Conservation (phyloP, 2,329 filamentous ascomycete genomes). For the Coleophoma crateriformis region DNA sequence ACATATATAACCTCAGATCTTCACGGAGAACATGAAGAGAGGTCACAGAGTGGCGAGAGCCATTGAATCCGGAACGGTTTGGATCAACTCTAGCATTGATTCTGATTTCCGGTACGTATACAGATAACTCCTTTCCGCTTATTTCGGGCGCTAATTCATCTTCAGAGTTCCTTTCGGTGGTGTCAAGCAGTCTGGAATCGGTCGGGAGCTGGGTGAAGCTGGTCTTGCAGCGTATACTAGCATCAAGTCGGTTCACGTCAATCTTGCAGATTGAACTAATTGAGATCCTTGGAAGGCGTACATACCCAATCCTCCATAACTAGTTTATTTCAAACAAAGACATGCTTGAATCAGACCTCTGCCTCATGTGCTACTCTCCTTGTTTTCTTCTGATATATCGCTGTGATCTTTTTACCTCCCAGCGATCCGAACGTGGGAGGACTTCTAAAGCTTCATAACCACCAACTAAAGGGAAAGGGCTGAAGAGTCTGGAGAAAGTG, state of each 20-base stretch:
- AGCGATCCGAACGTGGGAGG: too few species aligned
- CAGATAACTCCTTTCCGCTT: constrained; percentile 25
- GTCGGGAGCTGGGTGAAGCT: constrained; percentile 64
- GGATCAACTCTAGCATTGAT: constrained; percentile 44
- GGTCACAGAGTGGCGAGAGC: constrained; percentile 57
- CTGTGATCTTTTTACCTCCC: too few species aligned
- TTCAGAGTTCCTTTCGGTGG: constrained; percentile 59
- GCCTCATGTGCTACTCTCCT: too few species aligned
- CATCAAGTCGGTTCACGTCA: constrained; percentile 56
- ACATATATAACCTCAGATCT: constrained; percentile 31
- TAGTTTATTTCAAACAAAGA: too few species aligned
- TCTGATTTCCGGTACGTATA: constrained; percentile 39
- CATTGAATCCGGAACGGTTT: constrained; percentile 45
- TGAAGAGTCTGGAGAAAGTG: too few species aligned
- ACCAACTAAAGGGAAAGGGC: too few species aligned
- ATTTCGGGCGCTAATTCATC: background rate
- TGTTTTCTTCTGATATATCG: too few species aligned
- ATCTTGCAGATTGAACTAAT: constrained; percentile 23
- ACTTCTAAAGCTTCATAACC: too few species aligned
- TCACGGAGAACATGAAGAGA: constrained; percentile 60
- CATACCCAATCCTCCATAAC: too few species aligned
- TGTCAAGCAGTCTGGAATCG: constrained; percentile 70
- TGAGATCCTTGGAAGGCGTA: too few species aligned
- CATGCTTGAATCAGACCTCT: too few species aligned
- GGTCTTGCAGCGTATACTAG: constrained; percentile 60